Evolutionary conservation across 169 alveolate genomes (phyloP), one percentile per base, ranked within the genome.

Genomic region (Cytauxzoon felis): DNA sequence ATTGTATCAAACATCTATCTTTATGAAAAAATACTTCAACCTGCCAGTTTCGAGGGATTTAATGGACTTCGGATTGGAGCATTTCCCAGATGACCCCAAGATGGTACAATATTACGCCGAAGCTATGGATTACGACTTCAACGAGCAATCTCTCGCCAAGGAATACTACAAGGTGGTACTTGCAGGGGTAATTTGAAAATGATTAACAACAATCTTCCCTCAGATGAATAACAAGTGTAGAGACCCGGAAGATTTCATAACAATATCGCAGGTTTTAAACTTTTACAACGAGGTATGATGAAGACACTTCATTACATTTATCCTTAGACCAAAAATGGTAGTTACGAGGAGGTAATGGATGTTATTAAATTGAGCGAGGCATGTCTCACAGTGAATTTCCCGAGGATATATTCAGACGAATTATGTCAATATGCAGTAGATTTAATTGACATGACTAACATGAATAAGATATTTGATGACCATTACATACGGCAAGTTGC

Each of bases 31-130:
- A 2, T 47, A 51, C 18, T 40, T 33, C 29, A 51, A 66, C 13
- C 45, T 49, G 8, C 34, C 42, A 1, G 56, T 66, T 11, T 66
- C 34, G 27, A n/a, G 13, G 4, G 54, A 57, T 0, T 38, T 66
- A 0, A 30, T 66, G 4, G 4, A 27, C 3, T 38, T 40, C 64
- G 78, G 78, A 8, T 40, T 53, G 5, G 36, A 66, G 59, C 51
- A 19, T 6, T 66, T 53, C 58, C 48, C 61, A 3, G 69, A 45
- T 3, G 56, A 52, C 58, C 54, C 43, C 13, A 49, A 5, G 41
- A 66, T 66, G 78, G 8, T 66, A 5, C 33, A 68, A 4, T 43
- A 54, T 7, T 66, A 53, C 45, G 78, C 69, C 45, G 78, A 66
- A 26, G n/a, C 70, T 1, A 13, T 56, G 69, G 78, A 66, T 18